Evolutionary conservation across 2,329 filamentous ascomycete species (phyloP).

Genomic region (Diplodia mutila): DNA sequence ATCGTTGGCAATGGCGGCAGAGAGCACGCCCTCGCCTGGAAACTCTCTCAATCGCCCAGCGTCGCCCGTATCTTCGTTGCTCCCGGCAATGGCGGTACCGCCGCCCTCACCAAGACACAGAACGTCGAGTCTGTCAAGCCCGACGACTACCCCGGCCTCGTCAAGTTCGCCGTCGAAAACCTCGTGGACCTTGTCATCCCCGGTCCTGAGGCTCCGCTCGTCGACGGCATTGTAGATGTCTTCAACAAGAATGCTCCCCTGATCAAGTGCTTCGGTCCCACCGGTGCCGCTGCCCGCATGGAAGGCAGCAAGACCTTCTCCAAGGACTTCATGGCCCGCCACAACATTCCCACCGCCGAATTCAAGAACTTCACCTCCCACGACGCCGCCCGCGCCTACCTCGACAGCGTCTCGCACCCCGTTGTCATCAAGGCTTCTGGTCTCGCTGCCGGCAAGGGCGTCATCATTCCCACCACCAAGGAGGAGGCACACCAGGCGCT

Average conservation of each 20-base stretch:
- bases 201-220: constrained; percentile 90
- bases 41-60: constrained; percentile 77
- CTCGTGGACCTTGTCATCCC: constrained; percentile 82
- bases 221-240: constrained; percentile 83
- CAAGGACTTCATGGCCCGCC: constrained; percentile 95
- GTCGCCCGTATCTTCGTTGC: constrained; percentile 74
- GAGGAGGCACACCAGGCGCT: constrained; percentile 82
- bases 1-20: constrained; percentile 92
- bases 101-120: constrained; percentile 67
- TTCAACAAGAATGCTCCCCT: constrained; percentile 64
- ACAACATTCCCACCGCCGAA: constrained; percentile 85
- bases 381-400: constrained; percentile 71
- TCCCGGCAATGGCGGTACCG: constrained; percentile 87
- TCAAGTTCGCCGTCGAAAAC: constrained; percentile 73
- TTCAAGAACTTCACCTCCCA: constrained; percentile 89
- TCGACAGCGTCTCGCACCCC: constrained; percentile 50
- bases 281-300: constrained; percentile 80
- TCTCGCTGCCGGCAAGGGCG: constrained; percentile 91
- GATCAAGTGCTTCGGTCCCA: constrained; percentile 85
- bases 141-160: constrained; percentile 77
- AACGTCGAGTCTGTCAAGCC: constrained; percentile 73
- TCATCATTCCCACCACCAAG: constrained; percentile 82
- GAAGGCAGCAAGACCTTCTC: constrained; percentile 97
- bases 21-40: constrained; percentile 95
- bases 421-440: constrained; percentile 90